These are phyloP conservation scores for Diaporthe longicolla DNA, from an alignment of 2,329 filamentous ascomycete genomes.

Conservation along the genomic window DNA sequence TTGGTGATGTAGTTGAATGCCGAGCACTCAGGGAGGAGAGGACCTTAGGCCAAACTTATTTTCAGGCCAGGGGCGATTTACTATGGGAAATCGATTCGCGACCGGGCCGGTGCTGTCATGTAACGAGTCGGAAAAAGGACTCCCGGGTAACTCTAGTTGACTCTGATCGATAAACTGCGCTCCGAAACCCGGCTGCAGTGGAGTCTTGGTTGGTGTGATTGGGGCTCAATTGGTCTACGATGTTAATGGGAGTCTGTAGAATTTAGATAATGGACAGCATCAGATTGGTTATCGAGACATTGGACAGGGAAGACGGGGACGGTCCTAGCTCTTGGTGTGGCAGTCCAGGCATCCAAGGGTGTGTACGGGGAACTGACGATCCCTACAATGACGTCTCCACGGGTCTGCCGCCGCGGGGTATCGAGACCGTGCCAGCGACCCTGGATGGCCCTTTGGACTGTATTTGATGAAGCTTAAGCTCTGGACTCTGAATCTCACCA, in stretches of 20 bases:
- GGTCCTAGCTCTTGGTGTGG: not conserved
- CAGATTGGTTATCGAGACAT: not conserved
- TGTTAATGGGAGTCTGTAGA: not conserved
- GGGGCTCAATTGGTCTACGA: constrained; percentile 7
- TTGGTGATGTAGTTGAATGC: not conserved
- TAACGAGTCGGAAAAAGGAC: constrained; percentile 37
- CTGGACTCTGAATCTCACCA: too few species aligned
- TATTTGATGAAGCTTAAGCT: not conserved
- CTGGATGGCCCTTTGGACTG: not conserved
- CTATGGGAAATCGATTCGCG: constrained; percentile 30
- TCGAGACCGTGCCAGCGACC: too few species aligned
- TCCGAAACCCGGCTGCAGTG: constrained; percentile 33
- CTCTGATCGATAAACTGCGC: not conserved
- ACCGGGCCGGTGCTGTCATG: constrained; percentile 41
- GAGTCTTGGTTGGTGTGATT: constrained; percentile 18
- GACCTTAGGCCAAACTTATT: not conserved
- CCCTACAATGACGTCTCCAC: constrained; percentile 32
- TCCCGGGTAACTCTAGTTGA: not conserved
- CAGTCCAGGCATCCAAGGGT: not conserved
- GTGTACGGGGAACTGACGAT: not conserved
- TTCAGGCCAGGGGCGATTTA: constrained; percentile 27
- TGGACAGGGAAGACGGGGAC: constrained; percentile 2
- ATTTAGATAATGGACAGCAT: constrained; percentile 4
- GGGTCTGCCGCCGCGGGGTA: constrained; percentile 26
- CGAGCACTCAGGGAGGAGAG: not conserved